These are phyloP conservation scores for Tephrocybe rancida DNA, from an alignment of 768 basidiomycete species.

Conservation along the genomic window DNA sequence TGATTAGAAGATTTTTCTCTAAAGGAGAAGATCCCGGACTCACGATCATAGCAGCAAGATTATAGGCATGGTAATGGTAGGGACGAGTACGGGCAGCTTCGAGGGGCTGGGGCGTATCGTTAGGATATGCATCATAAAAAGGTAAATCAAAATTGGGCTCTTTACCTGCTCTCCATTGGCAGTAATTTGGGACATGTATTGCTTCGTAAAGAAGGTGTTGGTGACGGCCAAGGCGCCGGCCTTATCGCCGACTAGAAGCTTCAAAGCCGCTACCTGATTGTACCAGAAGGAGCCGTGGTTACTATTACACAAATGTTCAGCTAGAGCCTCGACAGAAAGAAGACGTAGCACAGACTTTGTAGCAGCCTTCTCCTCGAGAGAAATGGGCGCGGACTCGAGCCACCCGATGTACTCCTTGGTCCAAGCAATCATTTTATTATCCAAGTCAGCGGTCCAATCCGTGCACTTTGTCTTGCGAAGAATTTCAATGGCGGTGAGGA, in stretches of 20 bases:
- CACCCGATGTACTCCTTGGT: slow-evolving; percentile 52
- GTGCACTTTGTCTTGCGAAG: slow-evolving; percentile 38
- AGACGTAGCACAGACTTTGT: slow-evolving; percentile 45
- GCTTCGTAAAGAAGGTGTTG: slow-evolving; percentile 49
- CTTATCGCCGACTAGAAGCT: slow-evolving; percentile 53
- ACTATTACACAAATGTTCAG: slow-evolving; percentile 30
- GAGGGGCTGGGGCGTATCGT: slow-evolving; percentile 42
- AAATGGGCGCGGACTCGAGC: slow-evolving; percentile 52
- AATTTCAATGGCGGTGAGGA: slow-evolving; percentile 10
- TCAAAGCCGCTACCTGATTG: slow-evolving; percentile 59
- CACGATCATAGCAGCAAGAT: slow-evolving; percentile 70
- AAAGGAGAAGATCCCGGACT: slow-evolving; percentile 17
- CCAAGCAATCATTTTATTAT: slow-evolving; percentile 54
- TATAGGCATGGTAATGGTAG: slow-evolving; percentile 70
- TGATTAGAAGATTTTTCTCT: neutral
- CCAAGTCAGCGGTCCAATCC: slow-evolving; percentile 57
- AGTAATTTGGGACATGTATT: slow-evolving; percentile 55
- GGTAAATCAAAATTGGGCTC: neutral
- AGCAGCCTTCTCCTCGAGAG: slow-evolving; percentile 45
- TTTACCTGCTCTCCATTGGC: slow-evolving; percentile 60
- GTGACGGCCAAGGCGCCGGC: slow-evolving; percentile 49
- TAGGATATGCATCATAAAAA: neutral
- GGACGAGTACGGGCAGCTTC: slow-evolving; percentile 64
- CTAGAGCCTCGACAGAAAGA: neutral
- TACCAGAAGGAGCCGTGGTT: slow-evolving; percentile 71